Evolutionary conservation across 2,329 filamentous ascomycete genomes (phyloP), one percentile per base, ranked within the genome.

Genomic region (Dothidotthia symphoricarpi): DNA sequence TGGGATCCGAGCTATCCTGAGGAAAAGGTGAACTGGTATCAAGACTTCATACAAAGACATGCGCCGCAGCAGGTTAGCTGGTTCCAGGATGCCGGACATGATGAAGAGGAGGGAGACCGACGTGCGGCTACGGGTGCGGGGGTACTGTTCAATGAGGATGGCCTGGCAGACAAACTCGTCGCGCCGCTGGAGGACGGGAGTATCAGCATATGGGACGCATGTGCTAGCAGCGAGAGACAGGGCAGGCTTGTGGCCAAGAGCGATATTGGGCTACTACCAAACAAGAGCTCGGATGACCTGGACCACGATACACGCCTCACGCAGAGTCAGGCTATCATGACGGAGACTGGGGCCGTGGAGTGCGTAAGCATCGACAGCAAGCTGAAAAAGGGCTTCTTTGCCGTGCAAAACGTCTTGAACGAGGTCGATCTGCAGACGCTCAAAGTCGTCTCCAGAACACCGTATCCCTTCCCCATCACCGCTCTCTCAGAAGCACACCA

Each of bases 101-200:
- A 71, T 65, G 31, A 69, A 22, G 59, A 64, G 4, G 59, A 67
- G 8, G 58, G 19, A 22, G 54, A 64, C 8, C 62, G 72, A 17
- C 69, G 80, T 24, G 88, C 94, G 56, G 81, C 82, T 6, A 82
- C 85, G 25, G 89, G 89, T 0, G 73, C 89, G 52, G 86, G 84
- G 0, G 56, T 72, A 0, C 59, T 93, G 7, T 82, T 84, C 38
- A 73, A 76, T 52, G 70, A 68, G 15, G 72, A 74, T 1, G 74
- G 73, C 24, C 68, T 77, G 13, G 72, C 78, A 16, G 72, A 76
- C 46, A 72, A 83, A 36, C 81, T 87, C 0, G 76, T 95, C 12
- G 83, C 85, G 0, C 88, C 89, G 2, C 71, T 95, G 6, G 88
- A 94, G 41, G 87, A 96, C 59, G 89, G 89, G 0, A 88, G 86